These are phyloP conservation scores for Phytophthora sansomeana DNA, from an alignment of 352 stramenopile genomes.

Conservation along the genomic window DNA sequence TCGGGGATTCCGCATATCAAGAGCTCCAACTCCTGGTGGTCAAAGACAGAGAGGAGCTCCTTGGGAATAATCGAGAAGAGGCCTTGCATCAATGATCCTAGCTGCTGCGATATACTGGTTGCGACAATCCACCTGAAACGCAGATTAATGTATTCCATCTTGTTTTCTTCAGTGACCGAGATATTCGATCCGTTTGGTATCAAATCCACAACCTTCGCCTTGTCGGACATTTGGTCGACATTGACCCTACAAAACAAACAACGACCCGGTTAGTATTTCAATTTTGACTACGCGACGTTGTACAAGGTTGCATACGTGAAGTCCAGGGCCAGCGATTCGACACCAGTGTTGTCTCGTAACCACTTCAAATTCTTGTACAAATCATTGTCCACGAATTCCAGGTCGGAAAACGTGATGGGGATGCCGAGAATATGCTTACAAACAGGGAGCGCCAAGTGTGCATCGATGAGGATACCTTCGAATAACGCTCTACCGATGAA, in stretches of 20 bases:
- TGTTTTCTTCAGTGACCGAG: constrained; percentile 97
- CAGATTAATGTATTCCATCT: constrained; percentile 97
- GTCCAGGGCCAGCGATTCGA: constrained; percentile 82
- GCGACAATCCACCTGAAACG: constrained; percentile 89
- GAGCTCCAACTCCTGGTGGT: constrained; percentile 97
- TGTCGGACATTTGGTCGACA: constrained; percentile 75
- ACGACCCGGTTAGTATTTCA: constrained; percentile 3
- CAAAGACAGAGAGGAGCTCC: constrained; percentile 96
- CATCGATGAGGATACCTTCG: constrained; percentile 88
- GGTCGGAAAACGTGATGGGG: constrained; percentile 91
- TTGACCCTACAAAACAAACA: constrained; percentile 57
- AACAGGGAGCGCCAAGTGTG: constrained; percentile 83
- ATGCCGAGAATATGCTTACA: constrained; percentile 93
- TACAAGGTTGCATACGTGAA: constrained; percentile 70
- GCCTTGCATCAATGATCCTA: constrained; percentile 95
- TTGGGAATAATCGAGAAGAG: constrained; percentile 97
- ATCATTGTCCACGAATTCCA: constrained; percentile 92
- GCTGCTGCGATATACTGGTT: constrained; percentile 84
- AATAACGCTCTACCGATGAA: constrained; percentile 91
- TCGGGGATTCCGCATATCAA: constrained; percentile 98
- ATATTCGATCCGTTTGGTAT: constrained; percentile 95
- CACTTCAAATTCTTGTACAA: constrained; percentile 89
- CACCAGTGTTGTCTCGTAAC: constrained; percentile 79
- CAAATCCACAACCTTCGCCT: constrained; percentile 93
- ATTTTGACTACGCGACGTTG: too few relatives aligned